Percentiles rank a stretch among this genome's conserved stretches.
Evolutionary conservation across 257 asterid genomes (phyloP).

Genomic region (Prunella vulgaris): DNA sequence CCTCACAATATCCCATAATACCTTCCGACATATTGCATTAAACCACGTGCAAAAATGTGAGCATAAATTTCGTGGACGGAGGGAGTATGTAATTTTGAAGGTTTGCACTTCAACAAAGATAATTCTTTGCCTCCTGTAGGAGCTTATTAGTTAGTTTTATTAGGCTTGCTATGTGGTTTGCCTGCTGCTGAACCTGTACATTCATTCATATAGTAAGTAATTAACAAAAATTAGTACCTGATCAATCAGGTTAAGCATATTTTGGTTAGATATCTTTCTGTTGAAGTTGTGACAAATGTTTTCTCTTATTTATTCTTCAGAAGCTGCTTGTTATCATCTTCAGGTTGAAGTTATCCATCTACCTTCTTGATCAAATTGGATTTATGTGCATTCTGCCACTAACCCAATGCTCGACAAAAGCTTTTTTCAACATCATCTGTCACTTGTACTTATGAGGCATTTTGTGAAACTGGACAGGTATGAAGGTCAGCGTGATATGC

Average conservation of each 20-base stretch:
- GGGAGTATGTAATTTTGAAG: neutral
- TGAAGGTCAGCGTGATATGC: slow-evolving; percentile 98
- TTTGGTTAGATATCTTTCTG: neutral
- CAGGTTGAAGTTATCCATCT: neutral
- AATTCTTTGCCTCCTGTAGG: neutral
- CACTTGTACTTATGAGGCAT: neutral
- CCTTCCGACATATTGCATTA: too few species aligned
- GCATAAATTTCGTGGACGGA: too few species aligned
- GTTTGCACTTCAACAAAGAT: neutral
- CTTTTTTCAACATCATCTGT: neutral
- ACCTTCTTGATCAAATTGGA: neutral
- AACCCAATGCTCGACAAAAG: neutral
- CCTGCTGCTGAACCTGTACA: neutral
- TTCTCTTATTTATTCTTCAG: neutral
- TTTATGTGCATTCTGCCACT: neutral
- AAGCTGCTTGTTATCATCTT: neutral
- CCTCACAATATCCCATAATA: too few species aligned
- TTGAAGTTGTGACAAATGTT: neutral
- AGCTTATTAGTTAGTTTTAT: neutral
- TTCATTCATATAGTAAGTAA: neutral
- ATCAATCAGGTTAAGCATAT: neutral
- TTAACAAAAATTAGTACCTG: neutral
- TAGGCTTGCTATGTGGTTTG: neutral
- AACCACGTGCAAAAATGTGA: too few species aligned
- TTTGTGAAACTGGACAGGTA: slow-evolving; percentile 50